phyloP scores from a whole-genome alignment of 371 early-diverging fungal species.

The Rhizopus arrhizus region DNA sequence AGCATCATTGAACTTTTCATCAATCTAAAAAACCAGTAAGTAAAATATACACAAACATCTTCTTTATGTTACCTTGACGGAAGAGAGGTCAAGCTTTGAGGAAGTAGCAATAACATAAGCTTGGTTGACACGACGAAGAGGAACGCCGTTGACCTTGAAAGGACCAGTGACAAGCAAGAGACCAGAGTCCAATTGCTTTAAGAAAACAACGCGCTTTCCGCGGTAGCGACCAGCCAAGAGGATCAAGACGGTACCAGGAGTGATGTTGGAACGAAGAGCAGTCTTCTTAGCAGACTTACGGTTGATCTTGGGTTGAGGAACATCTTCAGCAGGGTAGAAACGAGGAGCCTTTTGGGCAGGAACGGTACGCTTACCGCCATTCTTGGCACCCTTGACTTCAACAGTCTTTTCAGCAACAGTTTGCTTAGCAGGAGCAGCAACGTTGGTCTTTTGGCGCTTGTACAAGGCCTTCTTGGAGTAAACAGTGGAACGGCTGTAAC shows the following conservation, averaged over 20 bases:
- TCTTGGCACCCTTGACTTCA: conserved; percentile 76
- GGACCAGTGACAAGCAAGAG: conserved; percentile 96
- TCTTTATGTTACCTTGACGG: conserved; percentile 56
- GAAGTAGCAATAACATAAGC: conserved; percentile 97
- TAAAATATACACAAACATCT: not conserved
- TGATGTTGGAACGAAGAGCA: conserved; percentile 85
- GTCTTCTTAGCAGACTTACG: conserved; percentile 79
- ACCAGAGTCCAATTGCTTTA: conserved; percentile 92
- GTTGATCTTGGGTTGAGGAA: conserved; percentile 69
- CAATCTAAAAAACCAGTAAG: conserved; percentile 29
- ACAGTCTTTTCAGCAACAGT: conserved; percentile 68
- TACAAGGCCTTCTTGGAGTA: conserved; percentile 81
- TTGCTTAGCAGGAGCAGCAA: conserved; percentile 49
- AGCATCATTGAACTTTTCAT: conserved; percentile 81
- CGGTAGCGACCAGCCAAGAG: conserved; percentile 94
- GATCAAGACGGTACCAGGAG: conserved; percentile 96
- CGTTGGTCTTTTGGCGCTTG: conserved; percentile 72
- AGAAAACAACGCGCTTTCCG: conserved; percentile 96
- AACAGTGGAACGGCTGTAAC: conserved; percentile 70
- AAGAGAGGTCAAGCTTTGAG: conserved; percentile 89
- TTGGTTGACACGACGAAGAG: conserved; percentile 95
- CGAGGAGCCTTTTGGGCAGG: conserved; percentile 71
- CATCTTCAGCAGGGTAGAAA: conserved; percentile 88
- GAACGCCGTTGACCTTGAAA: conserved; percentile 96
- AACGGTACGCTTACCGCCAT: conserved; percentile 75